phyloP scores from a whole-genome alignment of 2,329 filamentous ascomycete species.

The Shiraia bambusicola region DNA sequence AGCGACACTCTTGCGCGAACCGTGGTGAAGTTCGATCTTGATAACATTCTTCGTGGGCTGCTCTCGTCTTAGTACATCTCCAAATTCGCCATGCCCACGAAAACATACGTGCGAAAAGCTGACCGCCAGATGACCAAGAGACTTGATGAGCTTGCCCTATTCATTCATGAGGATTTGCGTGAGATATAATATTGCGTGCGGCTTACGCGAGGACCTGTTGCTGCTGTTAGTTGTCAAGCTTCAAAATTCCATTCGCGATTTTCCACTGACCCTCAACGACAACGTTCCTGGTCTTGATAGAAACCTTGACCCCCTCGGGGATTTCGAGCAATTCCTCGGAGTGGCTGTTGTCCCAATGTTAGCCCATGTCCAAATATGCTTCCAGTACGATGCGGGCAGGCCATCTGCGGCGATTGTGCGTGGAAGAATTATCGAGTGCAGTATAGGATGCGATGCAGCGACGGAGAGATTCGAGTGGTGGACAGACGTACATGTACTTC shows the following conservation, averaged over 20 bases:
- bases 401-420: slow-evolving; percentile 9
- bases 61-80: slow-evolving; percentile 19
- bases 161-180: slow-evolving; percentile 24
- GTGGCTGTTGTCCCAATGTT: slow-evolving; percentile 57
- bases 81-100: slow-evolving; percentile 1
- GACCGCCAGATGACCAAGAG: slow-evolving; percentile 94
- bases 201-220: slow-evolving; percentile 37
- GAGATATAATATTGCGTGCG: slow-evolving; percentile 7
- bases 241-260: slow-evolving; percentile 1
- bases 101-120: slow-evolving; percentile 72
- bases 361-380: slow-evolving; percentile 25
- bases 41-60: slow-evolving; percentile 77
- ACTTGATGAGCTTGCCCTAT: slow-evolving; percentile 90
- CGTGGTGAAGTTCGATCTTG: slow-evolving; percentile 98
- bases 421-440: slow-evolving; percentile 13
- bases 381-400: slow-evolving; percentile 10
- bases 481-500: slow-evolving; percentile 77
- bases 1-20: slow-evolving; percentile 94
- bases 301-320: slow-evolving; percentile 95
- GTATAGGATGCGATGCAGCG: slow-evolving; percentile 16
- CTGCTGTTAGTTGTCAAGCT: slow-evolving; percentile 19
- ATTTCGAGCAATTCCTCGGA: slow-evolving; percentile 93
- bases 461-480: slow-evolving; percentile 9
- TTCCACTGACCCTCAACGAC: slow-evolving; percentile 90
- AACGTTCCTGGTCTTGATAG: slow-evolving; percentile 94